phyloP scores from a whole-genome alignment of 2,329 filamentous ascomycete genomes.

The Neophaeococcomyces mojaviensis region DNA sequence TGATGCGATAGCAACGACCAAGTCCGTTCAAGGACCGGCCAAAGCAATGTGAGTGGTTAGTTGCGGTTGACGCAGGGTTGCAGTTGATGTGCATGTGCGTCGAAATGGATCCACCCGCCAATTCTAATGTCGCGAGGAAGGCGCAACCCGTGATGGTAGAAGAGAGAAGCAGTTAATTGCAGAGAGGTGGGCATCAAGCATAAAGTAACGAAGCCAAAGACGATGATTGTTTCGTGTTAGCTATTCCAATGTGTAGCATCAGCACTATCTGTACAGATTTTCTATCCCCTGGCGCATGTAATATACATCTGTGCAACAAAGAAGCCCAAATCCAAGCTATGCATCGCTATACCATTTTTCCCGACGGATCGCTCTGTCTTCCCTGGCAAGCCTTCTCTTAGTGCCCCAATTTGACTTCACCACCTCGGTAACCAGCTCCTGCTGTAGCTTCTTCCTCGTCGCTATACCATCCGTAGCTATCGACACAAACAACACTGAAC shows the following conservation, averaged over 20 bases:
- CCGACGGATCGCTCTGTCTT: conserved; percentile 54
- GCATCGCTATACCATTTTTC: conserved; percentile 54
- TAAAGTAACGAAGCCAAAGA: no score
- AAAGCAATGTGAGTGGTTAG: not conserved
- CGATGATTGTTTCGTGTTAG: no score
- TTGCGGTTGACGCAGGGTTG: not conserved
- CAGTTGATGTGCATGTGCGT: not conserved
- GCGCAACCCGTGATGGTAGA: no score
- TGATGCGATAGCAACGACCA: not conserved
- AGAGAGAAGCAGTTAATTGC: no score
- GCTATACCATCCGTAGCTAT: conserved; percentile 49
- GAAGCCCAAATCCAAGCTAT: no score
- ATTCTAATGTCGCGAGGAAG: no score
- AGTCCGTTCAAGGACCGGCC: conserved; percentile 1
- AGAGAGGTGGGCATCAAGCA: no score
- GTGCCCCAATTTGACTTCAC: conserved; percentile 55
- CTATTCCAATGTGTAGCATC: no score
- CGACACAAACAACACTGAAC: conserved; percentile 55
- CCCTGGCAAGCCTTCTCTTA: conserved; percentile 52
- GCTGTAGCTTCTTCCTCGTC: conserved; percentile 40
- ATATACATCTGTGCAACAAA: not conserved
- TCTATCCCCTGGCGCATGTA: not conserved
- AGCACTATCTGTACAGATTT: no score
- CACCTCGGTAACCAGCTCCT: conserved; percentile 42
- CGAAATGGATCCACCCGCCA: no score